Evolutionary conservation across 2,329 filamentous ascomycete genomes (phyloP).

Genomic region (Aspergillus sp.): DNA sequence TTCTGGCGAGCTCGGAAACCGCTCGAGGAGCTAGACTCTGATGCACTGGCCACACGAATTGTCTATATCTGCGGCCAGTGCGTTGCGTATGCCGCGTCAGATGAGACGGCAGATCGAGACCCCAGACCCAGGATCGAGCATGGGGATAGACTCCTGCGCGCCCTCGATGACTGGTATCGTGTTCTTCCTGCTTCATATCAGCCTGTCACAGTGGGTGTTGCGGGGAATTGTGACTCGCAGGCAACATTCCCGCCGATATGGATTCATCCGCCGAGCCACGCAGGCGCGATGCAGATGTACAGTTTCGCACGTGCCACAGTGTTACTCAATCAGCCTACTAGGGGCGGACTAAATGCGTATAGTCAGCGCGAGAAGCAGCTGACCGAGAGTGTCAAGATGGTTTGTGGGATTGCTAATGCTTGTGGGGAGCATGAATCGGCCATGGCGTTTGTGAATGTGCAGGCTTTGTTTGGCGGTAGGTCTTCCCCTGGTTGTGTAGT

Average conservation of each 20-base stretch:
- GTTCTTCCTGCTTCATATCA: constrained; percentile 42
- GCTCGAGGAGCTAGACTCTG: constrained; percentile 47
- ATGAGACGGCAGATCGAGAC: constrained; percentile 45
- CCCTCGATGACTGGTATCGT: constrained; percentile 50
- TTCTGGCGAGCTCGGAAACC: constrained; percentile 56
- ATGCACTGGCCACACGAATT: constrained; percentile 53
- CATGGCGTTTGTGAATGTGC: constrained; percentile 21
- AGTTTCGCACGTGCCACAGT: constrained; percentile 54
- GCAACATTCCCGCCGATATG: constrained; percentile 45
- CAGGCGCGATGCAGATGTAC: constrained; percentile 52
- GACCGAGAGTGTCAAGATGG: constrained; percentile 15
- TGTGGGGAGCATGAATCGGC: constrained; percentile 19
- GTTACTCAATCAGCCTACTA: constrained; percentile 52
- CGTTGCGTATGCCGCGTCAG: constrained; percentile 55
- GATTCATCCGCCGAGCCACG: constrained; percentile 50
- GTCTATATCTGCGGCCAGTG: constrained; percentile 54
- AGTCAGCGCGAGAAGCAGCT: constrained; percentile 15
- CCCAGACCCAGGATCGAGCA: constrained; percentile 43
- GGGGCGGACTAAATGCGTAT: constrained; percentile 50
- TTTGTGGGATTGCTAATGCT: constrained; percentile 12
- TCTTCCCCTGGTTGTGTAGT: too few relatives aligned
- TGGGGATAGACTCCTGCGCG: constrained; percentile 45
- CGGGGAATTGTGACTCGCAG: constrained; percentile 2
- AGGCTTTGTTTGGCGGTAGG: constrained; percentile 20
- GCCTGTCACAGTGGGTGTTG: constrained; percentile 31